Conservation (phyloP, 2,329 filamentous ascomycete species). For the Fusarium nanum region DNA sequence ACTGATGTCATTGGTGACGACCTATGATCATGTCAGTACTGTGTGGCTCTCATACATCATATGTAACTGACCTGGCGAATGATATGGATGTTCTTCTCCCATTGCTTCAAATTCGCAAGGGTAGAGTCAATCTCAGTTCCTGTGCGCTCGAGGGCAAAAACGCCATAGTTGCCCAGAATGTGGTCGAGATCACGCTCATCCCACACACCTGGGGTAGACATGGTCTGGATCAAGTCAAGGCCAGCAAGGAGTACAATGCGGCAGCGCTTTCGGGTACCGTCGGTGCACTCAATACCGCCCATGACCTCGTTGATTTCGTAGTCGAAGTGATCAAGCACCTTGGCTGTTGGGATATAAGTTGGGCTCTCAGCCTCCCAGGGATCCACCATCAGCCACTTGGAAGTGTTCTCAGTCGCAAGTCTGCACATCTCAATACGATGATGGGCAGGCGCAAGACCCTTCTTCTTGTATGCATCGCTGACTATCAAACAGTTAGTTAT, state of each 20-base stretch:
- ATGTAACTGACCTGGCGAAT: constrained; percentile 67
- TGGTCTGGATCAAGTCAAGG: constrained; percentile 78
- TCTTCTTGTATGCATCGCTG: constrained; percentile 54
- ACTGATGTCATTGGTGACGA: constrained; percentile 85
- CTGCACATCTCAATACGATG: constrained; percentile 79
- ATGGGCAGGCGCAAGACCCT: constrained; percentile 52
- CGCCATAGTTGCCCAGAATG: constrained; percentile 84
- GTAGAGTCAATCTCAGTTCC: constrained; percentile 92
- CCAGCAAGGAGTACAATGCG: constrained; percentile 86
- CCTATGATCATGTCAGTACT: constrained; percentile 53
- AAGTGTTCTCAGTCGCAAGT: constrained; percentile 78
- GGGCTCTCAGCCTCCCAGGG: constrained; percentile 86
- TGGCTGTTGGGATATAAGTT: constrained; percentile 87
- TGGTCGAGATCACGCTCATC: constrained; percentile 85
- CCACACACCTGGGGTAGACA: constrained; percentile 82
- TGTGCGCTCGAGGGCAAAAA: constrained; percentile 87
- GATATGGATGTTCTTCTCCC: constrained; percentile 87
- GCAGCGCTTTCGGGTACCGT: constrained; percentile 73
- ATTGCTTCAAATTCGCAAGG: constrained; percentile 81
- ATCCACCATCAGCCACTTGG: constrained; percentile 84
- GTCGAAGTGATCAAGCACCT: constrained; percentile 91
- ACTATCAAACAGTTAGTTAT: constrained; percentile 37
- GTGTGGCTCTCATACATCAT: not conserved
- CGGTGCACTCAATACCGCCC: constrained; percentile 78
- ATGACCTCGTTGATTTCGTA: constrained; percentile 84